A percentile compares a stretch with the other conserved stretches of the same genome.
Evolutionary conservation across 371 early-diverging fungal genomes (phyloP).

Genomic region (Mucor velutinosus): DNA sequence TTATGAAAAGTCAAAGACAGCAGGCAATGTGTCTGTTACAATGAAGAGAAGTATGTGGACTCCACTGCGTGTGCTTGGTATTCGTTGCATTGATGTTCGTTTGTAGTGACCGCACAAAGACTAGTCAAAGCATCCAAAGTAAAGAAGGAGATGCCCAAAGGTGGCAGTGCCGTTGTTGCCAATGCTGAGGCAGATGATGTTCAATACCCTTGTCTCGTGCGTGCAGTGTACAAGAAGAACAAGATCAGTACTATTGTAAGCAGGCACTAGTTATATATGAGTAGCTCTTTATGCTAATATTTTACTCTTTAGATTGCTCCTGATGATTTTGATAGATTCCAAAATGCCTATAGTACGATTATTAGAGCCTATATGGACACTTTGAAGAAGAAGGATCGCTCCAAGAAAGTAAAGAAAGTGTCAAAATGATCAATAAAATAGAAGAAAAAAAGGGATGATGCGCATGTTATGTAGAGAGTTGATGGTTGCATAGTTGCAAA

Average conservation of each 20-base stretch:
- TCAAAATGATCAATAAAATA: slow-evolving; percentile 11
- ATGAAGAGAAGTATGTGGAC: slow-evolving; percentile 48
- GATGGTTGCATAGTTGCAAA: too few relatives aligned
- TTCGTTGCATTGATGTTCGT: neutral
- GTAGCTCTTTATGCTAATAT: neutral
- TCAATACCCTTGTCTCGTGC: slow-evolving; percentile 42
- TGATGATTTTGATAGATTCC: slow-evolving; percentile 44
- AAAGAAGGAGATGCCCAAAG: slow-evolving; percentile 41
- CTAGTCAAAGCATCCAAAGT: slow-evolving; percentile 27
- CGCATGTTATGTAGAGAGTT: neutral
- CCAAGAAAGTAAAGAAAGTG: slow-evolving; percentile 40
- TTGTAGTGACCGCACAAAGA: slow-evolving; percentile 41
- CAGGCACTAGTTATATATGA: neutral
- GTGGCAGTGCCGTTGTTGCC: slow-evolving; percentile 28
- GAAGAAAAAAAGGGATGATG: neutral
- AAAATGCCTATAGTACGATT: slow-evolving; percentile 44
- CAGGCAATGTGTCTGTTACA: slow-evolving; percentile 49
- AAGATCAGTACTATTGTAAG: slow-evolving; percentile 51
- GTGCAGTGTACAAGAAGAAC: slow-evolving; percentile 40
- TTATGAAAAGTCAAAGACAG: slow-evolving; percentile 40
- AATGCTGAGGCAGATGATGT: slow-evolving; percentile 18
- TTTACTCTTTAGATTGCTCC: slow-evolving; percentile 30
- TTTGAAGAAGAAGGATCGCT: slow-evolving; percentile 51
- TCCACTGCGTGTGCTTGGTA: neutral
- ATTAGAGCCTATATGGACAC: slow-evolving; percentile 55